Percentiles rank a stretch among this genome's conserved stretches.
phyloP scores from a whole-genome alignment of 1,284 basidiomycete genomes.

The Sanghuangporus weigelae region DNA sequence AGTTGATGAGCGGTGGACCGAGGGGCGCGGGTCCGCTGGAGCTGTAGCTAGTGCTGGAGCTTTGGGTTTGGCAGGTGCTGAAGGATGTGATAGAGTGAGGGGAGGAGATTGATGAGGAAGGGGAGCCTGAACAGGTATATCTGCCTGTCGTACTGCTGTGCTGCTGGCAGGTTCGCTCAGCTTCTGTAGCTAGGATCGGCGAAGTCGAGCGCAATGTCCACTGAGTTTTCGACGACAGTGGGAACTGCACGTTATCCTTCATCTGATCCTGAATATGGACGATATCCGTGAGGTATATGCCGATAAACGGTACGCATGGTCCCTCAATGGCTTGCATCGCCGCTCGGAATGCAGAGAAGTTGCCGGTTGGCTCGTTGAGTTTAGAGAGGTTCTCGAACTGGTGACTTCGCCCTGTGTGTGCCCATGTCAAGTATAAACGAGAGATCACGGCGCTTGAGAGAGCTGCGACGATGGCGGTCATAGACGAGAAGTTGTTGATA shows the following conservation, averaged over 20 bases:
- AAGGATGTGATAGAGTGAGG: background rate
- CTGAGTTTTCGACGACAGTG: slow-evolving; percentile 3
- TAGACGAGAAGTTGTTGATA: slow-evolving; percentile 62
- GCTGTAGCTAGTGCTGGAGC: slow-evolving; percentile 2
- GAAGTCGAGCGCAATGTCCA: background rate
- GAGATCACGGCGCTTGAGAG: slow-evolving; percentile 54
- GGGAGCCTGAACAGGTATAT: background rate
- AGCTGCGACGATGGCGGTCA: slow-evolving; percentile 60
- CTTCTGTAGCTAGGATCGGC: background rate
- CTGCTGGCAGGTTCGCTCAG: background rate
- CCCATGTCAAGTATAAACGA: slow-evolving; percentile 62
- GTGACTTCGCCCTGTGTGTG: slow-evolving; percentile 47
- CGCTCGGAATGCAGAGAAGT: slow-evolving; percentile 52
- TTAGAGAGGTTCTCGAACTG: slow-evolving; percentile 46
- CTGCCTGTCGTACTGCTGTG: background rate
- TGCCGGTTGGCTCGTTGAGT: slow-evolving; percentile 52
- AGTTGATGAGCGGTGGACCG: slow-evolving; percentile 37
- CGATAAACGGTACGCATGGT: slow-evolving; percentile 62
- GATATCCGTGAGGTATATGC: slow-evolving; percentile 57
- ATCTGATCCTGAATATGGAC: slow-evolving; percentile 51
- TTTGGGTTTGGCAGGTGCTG: background rate
- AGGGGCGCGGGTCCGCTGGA: background rate
- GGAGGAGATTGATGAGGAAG: background rate
- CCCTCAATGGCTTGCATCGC: slow-evolving; percentile 47
- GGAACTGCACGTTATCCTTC: slow-evolving; percentile 32